phyloP scores from a whole-genome alignment of 2,329 filamentous ascomycete species.

The Hymenoscyphus linearis region DNA sequence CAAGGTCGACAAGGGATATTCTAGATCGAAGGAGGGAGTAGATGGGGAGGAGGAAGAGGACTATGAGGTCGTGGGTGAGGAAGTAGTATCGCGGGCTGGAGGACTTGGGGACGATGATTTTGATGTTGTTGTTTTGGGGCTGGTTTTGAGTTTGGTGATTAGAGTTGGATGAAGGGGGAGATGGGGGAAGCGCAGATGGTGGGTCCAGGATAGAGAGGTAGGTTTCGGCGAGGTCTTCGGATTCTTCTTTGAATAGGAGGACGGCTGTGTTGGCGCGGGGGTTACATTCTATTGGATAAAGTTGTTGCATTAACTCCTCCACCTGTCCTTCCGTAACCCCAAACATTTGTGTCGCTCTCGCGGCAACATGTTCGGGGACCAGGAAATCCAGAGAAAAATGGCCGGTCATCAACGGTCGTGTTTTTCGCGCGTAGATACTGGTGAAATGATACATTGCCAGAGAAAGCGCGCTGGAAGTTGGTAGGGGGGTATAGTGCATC shows the following conservation, averaged over 20 bases:
- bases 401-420: slow-evolving; percentile 53
- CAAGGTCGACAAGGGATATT: no score
- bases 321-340: slow-evolving; percentile 3
- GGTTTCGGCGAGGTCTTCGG: slow-evolving; percentile 38
- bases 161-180: no score
- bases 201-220: slow-evolving; percentile 45
- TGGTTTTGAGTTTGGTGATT: no score
- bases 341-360: background rate
- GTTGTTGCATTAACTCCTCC: slow-evolving; percentile 31
- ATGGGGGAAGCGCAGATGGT: no score
- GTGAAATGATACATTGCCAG: slow-evolving; percentile 62
- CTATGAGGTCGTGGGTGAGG: slow-evolving; percentile 61
- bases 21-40: no score
- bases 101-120: slow-evolving; percentile 23
- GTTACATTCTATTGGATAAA: slow-evolving; percentile 69
- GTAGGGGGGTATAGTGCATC: slow-evolving; percentile 62
- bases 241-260: slow-evolving; percentile 49
- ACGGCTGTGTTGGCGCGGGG: slow-evolving; percentile 65
- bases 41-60: slow-evolving; percentile 44
- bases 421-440: slow-evolving; percentile 45
- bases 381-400: slow-evolving; percentile 71
- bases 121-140: background rate
- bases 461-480: slow-evolving; percentile 47
- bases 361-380: background rate
- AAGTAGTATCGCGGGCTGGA: slow-evolving; percentile 49